Evolutionary conservation across 208 protist species (phyloP), one percentile per base, ranked within the genome.

Genomic region (Hexamita inflata): DNA sequence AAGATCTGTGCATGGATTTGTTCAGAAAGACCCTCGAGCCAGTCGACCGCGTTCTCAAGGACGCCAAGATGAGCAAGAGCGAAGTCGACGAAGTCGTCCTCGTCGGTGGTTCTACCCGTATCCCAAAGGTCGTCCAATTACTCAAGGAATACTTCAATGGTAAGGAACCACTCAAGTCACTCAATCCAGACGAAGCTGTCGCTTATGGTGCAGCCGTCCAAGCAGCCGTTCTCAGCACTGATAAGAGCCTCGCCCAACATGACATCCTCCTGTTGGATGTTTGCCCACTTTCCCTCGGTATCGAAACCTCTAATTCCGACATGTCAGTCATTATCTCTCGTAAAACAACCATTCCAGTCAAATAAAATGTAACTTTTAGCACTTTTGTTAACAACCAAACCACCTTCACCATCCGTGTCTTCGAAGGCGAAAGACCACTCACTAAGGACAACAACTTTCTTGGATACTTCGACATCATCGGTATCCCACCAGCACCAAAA

Each of bases 131-230:
- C 15, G 32, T 64, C 19, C 29, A 77, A 38, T 41, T 75, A 30
- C 67, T 77, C 13, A 32, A 49, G 7, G 13, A 77, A n/a, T 77
- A 40, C 15, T 77, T 77, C 15, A 38, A 38, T 24, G 75, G 75
- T 19, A 77, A 76, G 38, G 75, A 77, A 11, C 73, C 58, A 32
- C n/a, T 28, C 4, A 29, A 77, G 39, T 49, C 49, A 9, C 75
- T 77, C 15, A 77, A 77, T 73, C 75, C 75, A 29, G 75, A 77
- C 38, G 75, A 77, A 38, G 75, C 75, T 59, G 75, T 77, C 58
- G 75, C 75, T 24, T 77, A 77, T 73, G 75, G 75, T 29, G 75
- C 75, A 30, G 75, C 75, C 13, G 38, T 77, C 15, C 64, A 77
- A 38, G 75, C 68, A 13, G 38, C 7, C 4, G 30, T 77, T 24